phyloP scores from a whole-genome alignment of 257 asterid genomes.

The Eucommia ulmoides region DNA sequence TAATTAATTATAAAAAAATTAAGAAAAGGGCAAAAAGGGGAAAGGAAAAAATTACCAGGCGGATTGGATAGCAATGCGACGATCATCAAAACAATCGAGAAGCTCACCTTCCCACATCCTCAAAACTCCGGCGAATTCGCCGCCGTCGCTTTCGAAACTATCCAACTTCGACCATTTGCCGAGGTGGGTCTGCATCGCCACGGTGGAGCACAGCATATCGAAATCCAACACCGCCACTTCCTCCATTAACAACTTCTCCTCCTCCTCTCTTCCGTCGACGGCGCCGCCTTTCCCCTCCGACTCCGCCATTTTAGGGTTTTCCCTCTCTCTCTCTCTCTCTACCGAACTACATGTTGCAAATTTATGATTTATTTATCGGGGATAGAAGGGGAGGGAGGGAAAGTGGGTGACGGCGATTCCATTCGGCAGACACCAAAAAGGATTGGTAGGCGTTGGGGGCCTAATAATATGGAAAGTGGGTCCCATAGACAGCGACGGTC shows the following conservation, averaged over 20 bases:
- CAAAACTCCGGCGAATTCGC: conserved; percentile 36
- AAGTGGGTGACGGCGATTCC: neutral
- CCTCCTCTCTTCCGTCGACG: conserved; percentile 25
- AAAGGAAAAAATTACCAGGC: conserved; percentile 32
- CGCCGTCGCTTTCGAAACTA: conserved; percentile 16
- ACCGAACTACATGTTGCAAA: too few relatives aligned
- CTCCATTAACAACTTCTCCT: conserved; percentile 38
- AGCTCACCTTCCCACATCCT: conserved; percentile 99
- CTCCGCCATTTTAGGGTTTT: neutral
- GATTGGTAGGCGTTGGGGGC: conserved; percentile 34
- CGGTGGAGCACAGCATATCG: conserved; percentile 82
- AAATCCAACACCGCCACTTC: conserved; percentile 66
- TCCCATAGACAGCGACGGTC: neutral
- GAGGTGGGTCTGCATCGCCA: conserved; percentile 54
- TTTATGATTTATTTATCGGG: neutral
- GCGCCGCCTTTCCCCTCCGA: conserved; percentile 6
- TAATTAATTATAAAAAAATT: neutral
- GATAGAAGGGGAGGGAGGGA: neutral
- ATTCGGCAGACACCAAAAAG: neutral
- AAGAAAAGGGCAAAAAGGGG: neutral
- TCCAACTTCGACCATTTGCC: conserved; percentile 60
- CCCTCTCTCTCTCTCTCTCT: conserved; percentile 4
- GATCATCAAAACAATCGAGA: conserved; percentile 68
- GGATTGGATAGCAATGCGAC: conserved; percentile 65
- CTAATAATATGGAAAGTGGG: conserved; percentile 16